These are phyloP conservation scores for Aspergillus spinulosporus DNA, from an alignment of 2,329 filamentous ascomycete species.

Conservation along the genomic window DNA sequence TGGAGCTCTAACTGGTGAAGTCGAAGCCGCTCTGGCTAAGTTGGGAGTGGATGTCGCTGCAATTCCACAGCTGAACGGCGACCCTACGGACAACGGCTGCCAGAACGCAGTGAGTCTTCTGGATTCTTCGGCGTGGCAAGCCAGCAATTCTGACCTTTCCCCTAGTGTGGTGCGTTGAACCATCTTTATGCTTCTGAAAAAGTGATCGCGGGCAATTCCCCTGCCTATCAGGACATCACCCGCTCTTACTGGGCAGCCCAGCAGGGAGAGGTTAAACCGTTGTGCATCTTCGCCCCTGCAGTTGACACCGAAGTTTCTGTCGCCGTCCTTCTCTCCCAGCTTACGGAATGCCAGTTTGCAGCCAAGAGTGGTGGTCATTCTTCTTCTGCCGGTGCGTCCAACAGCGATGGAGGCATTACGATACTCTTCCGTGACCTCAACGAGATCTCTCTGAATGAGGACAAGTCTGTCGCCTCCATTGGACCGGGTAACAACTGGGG, in stretches of 20 bases:
- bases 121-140: neutral
- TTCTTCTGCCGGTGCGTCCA: conserved; percentile 56
- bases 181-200: conserved; percentile 19
- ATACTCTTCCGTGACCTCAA: conserved; percentile 37
- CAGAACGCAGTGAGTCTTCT: conserved; percentile 1
- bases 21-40: conserved; percentile 1
- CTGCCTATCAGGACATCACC: conserved; percentile 24
- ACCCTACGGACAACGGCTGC: neutral
- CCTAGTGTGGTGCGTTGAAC: conserved; percentile 18
- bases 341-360: conserved; percentile 49
- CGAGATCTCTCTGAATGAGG: conserved; percentile 27
- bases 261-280: conserved; percentile 36
- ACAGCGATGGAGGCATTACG: conserved; percentile 45
- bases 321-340: conserved; percentile 32
- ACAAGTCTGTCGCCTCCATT: conserved; percentile 31
- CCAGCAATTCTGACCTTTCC: neutral
- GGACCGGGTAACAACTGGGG: conserved; percentile 39
- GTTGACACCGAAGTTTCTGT: conserved; percentile 32
- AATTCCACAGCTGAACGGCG: conserved; percentile 1
- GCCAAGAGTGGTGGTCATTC: conserved; percentile 60
- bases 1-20: neutral
- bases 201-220: conserved; percentile 19
- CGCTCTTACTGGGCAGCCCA: conserved; percentile 39
- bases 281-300: conserved; percentile 37
- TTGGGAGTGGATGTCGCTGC: conserved; percentile 1